A percentile compares a stretch with the other conserved stretches of the same genome.
Evolutionary conservation across 163 green algal species (phyloP).

Genomic region (Chlorella variabilis): DNA sequence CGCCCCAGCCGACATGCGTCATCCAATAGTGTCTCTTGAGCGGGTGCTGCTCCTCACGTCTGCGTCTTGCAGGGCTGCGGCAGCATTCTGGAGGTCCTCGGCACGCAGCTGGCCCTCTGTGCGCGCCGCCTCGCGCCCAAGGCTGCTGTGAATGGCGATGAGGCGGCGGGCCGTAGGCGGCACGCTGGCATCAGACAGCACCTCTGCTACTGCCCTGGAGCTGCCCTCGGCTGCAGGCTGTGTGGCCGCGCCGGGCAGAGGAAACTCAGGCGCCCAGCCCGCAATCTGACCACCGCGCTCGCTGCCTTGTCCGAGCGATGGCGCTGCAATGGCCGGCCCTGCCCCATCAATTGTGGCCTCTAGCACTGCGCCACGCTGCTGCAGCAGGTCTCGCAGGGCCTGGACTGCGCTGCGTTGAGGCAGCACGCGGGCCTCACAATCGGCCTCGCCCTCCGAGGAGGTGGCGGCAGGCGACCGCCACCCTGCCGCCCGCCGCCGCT

Average conservation of each 20-base stretch:
- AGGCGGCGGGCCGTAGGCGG: constrained; percentile 8
- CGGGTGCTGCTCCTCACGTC: background rate
- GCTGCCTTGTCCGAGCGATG: too few relatives aligned
- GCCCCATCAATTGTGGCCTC: too few relatives aligned
- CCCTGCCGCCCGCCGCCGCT: constrained; percentile 16
- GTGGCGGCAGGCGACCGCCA: background rate
- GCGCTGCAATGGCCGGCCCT: too few relatives aligned
- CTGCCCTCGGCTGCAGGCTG: background rate
- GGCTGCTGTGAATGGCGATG: background rate
- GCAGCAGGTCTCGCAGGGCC: background rate
- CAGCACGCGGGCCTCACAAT: background rate
- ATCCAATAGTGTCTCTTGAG: background rate
- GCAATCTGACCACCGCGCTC: too few relatives aligned
- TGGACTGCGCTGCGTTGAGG: background rate
- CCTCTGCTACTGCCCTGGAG: too few relatives aligned
- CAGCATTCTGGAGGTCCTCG: background rate
- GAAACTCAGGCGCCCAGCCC: too few relatives aligned
- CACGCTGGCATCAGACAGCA: too few relatives aligned
- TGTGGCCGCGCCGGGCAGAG: too few relatives aligned
- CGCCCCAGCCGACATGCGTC: too few relatives aligned
- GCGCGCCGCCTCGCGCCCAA: background rate
- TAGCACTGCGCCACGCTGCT: background rate
- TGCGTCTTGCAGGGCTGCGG: background rate
- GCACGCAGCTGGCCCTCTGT: background rate
- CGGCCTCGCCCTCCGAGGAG: background rate